phyloP scores from a whole-genome alignment of 2,329 filamentous ascomycete species.

The Coniochaeta sp. region DNA sequence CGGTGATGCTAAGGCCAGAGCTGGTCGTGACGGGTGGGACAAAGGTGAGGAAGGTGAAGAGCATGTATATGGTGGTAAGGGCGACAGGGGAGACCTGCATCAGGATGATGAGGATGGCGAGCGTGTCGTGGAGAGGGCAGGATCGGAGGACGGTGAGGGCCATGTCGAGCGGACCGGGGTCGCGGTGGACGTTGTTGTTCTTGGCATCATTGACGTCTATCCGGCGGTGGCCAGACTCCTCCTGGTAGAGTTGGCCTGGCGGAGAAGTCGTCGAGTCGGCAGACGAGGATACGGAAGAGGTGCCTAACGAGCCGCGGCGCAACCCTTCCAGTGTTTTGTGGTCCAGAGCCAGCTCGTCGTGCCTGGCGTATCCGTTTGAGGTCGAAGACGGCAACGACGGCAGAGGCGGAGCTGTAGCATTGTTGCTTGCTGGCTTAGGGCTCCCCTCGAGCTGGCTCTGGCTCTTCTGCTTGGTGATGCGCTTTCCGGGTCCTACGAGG shows the following conservation, averaged over 20 bases:
- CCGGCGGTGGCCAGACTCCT: slow-evolving; percentile 50
- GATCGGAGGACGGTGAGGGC: slow-evolving; percentile 82
- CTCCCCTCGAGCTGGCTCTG: slow-evolving; percentile 33
- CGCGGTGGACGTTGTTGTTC: slow-evolving; percentile 60
- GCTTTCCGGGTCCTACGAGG: slow-evolving; percentile 70
- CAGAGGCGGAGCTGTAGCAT: slow-evolving; percentile 16
- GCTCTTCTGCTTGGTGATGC: slow-evolving; percentile 39
- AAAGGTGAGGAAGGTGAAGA: slow-evolving; percentile 90
- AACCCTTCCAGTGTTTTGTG: slow-evolving; percentile 31
- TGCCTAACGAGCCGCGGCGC: slow-evolving; percentile 42
- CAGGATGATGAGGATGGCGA: slow-evolving; percentile 92
- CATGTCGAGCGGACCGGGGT: slow-evolving; percentile 66
- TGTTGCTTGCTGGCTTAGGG: slow-evolving; percentile 16
- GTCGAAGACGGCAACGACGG: slow-evolving; percentile 21
- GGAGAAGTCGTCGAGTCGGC: slow-evolving; percentile 37
- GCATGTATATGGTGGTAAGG: slow-evolving; percentile 80
- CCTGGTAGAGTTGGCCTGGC: slow-evolving; percentile 8
- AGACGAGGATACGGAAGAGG: slow-evolving; percentile 47
- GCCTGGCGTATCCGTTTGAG: slow-evolving; percentile 26
- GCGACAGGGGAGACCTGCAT: slow-evolving; percentile 86
- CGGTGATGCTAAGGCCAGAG: slow-evolving; percentile 74
- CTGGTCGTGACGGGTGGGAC: slow-evolving; percentile 76
- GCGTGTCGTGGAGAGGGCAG: slow-evolving; percentile 87
- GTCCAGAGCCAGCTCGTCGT: slow-evolving; percentile 32
- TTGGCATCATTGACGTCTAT: slow-evolving; percentile 66